Evolutionary conservation across 2,329 filamentous ascomycete genomes (phyloP).

Genomic region (Rutstroemia sp.): DNA sequence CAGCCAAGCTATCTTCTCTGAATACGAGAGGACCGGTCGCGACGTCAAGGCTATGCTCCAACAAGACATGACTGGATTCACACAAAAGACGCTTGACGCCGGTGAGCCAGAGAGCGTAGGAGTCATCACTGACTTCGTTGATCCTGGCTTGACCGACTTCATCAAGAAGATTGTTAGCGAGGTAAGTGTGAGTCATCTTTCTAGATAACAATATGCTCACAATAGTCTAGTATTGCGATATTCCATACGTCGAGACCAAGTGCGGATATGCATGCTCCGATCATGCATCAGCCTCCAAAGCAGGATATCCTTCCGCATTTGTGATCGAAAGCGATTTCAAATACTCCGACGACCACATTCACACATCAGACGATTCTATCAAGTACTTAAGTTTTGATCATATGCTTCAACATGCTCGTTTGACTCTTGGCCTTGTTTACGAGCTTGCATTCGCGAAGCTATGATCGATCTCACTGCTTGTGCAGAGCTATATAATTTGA

Average conservation of each 20-base stretch:
- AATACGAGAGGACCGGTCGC: conserved; percentile 64
- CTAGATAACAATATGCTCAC: conserved; percentile 6
- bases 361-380: conserved; percentile 62
- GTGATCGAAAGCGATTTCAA: conserved; percentile 69
- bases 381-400: conserved; percentile 75
- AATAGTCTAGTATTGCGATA: conserved; percentile 66
- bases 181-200: conserved; percentile 31
- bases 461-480: conserved; percentile 8
- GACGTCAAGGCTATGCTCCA: conserved; percentile 95
- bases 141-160: conserved; percentile 73
- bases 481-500: not conserved
- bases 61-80: conserved; percentile 95
- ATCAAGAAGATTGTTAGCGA: conserved; percentile 81
- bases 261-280: conserved; percentile 82
- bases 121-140: conserved; percentile 88
- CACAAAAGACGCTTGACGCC: conserved; percentile 73
- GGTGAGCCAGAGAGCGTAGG: conserved; percentile 80
- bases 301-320: conserved; percentile 67
- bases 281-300: conserved; percentile 66
- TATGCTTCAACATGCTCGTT: conserved; percentile 82
- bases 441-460: conserved; percentile 70
- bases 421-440: conserved; percentile 77
- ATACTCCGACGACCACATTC: conserved; percentile 59
- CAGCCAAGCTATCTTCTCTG: conserved; percentile 80
- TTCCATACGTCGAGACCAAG: conserved; percentile 80